phyloP scores from a whole-genome alignment of 495 filamentous ascomycete genomes.

The Neurospora pannonica region DNA sequence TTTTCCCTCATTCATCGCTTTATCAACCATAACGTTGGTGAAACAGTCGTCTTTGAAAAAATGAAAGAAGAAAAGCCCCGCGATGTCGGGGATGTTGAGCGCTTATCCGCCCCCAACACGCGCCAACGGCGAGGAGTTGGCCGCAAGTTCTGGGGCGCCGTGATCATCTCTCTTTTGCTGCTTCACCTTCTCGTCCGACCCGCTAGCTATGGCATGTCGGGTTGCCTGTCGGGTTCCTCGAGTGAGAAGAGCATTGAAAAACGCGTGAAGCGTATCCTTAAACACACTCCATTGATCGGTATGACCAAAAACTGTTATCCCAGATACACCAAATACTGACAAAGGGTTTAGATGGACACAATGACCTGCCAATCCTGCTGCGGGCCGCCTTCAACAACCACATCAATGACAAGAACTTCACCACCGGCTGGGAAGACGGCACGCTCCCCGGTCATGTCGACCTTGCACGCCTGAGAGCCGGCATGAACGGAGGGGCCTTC shows the following conservation, averaged over 20 bases:
- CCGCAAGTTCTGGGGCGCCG: background rate
- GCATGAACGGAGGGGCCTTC: constrained; percentile 66
- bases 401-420: constrained; percentile 69
- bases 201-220: constrained; percentile 1
- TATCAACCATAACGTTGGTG: background rate
- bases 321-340: background rate
- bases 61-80: background rate
- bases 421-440: constrained; percentile 55
- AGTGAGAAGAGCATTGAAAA: constrained; percentile 41
- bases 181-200: background rate
- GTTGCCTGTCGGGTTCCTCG: background rate
- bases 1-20: background rate
- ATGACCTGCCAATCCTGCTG: constrained; percentile 74
- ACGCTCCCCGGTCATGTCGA: constrained; percentile 67
- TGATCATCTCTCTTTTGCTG: background rate
- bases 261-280: constrained; percentile 60
- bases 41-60: background rate
- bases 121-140: background rate
- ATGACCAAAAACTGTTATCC: constrained; percentile 3
- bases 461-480: constrained; percentile 51
- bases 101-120: background rate
- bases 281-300: constrained; percentile 74
- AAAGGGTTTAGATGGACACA: constrained; percentile 65
- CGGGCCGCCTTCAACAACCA: constrained; percentile 60
- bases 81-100: background rate